Percentiles rank a stretch among this genome's conserved stretches.
Evolutionary conservation across 2,329 filamentous ascomycete genomes (phyloP).

Genomic region (Xylariaceae sp.): DNA sequence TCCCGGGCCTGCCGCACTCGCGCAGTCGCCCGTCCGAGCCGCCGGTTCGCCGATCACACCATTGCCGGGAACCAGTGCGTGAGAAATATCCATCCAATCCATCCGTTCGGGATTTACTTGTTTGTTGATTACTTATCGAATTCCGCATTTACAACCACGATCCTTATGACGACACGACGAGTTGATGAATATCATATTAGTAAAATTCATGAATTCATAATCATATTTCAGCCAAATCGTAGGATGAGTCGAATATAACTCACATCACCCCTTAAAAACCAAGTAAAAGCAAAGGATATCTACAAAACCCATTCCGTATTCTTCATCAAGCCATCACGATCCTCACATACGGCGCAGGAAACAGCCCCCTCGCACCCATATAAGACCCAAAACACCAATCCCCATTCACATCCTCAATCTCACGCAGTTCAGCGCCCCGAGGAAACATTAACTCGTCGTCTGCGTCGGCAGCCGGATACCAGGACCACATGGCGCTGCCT

Average conservation of each 20-base stretch:
- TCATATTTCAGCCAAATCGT: background rate
- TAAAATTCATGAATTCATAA: background rate
- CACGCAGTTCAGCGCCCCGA: conserved; percentile 71
- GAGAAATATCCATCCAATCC: too few species aligned
- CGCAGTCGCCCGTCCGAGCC: conserved; percentile 18
- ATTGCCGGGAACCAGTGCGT: conserved; percentile 14
- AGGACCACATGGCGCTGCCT: conserved; percentile 66
- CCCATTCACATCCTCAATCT: conserved; percentile 81
- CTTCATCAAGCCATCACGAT: conserved; percentile 33
- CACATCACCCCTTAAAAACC: background rate
- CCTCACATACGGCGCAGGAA: conserved; percentile 72
- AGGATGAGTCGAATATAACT: background rate
- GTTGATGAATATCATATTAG: too few species aligned
- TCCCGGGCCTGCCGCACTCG: background rate
- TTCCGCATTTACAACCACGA: too few species aligned
- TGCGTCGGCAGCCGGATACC: conserved; percentile 61
- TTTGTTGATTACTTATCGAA: too few species aligned
- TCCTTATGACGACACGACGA: too few species aligned
- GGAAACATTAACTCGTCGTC: conserved; percentile 81
- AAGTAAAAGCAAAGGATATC: background rate
- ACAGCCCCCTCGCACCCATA: conserved; percentile 72
- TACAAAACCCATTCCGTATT: background rate
- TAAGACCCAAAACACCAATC: conserved; percentile 89
- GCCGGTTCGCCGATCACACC: conserved; percentile 23
- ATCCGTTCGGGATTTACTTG: too few species aligned